Evolutionary conservation across 2,329 filamentous ascomycete species (phyloP), one percentile per base, ranked within the genome.

Genomic region (Monilinia laxa): DNA sequence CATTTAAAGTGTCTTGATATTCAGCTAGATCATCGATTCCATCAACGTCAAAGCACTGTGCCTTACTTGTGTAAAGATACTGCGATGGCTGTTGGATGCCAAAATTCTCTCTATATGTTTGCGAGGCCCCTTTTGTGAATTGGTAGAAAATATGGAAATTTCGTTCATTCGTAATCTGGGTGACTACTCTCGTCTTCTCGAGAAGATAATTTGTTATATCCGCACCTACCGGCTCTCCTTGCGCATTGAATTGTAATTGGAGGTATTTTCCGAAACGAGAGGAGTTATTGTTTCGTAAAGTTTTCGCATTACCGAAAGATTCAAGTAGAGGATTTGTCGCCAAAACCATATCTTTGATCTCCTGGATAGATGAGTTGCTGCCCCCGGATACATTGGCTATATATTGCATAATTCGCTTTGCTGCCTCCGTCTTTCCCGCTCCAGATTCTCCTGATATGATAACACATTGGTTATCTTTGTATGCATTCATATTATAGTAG

Each of bases 101-200:
- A 76, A 92, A 97, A n/a, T 83, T 88, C 75, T 95, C 88, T 77
- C 92, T 85, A 79, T 98, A 96, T 68, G 90, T 87, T 72, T 90
- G 84, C n/a, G 93, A 90, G 12, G 94, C 94, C 4, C 91, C 93
- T 80, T 98, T 99, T 57, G 95, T 92, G 79, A 98, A 97, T 79
- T 99, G 95, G 80, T 99, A 99, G 79, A 99, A 99, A 75, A 99
- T 98, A 80, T 99, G 95, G 79, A 99, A 99, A 80, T 97, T 98
- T 73, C 95, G 88, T 84, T 99, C 95, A 78, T 97, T 96, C 67
- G 82, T 84, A 73, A 98, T 98, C 81, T 98, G 95, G 20, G 94
- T 93, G 12, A 97, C 93, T 23, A 99, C 95, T 81, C 95, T 86
- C 58, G 92, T 89, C 83, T 98, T 98, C 78, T 99, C 95, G 64